These are phyloP conservation scores for Camellia granthamiana DNA, from an alignment of 148 eudicot species.

Conservation along the genomic window DNA sequence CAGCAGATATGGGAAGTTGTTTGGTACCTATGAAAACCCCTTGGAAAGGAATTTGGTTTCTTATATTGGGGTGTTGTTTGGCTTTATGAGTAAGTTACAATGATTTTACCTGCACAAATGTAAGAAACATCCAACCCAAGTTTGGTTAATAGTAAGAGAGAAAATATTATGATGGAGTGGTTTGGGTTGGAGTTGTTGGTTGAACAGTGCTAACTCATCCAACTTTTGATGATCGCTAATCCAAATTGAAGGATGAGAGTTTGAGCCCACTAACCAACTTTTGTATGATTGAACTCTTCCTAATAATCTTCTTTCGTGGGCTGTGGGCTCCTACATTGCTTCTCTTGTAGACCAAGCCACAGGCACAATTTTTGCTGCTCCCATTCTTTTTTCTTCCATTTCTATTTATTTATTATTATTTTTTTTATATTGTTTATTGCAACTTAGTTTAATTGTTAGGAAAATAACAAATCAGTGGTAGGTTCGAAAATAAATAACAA, in stretches of 20 bases:
- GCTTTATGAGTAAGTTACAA: conserved; percentile 50
- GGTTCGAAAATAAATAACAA: no score
- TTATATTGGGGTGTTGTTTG: conserved; percentile 10
- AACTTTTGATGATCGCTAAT: conserved; percentile 23
- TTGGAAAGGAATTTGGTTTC: background rate
- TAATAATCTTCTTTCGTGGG: background rate
- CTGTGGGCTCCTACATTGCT: background rate
- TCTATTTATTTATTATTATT: conserved; percentile 43
- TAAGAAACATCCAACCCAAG: conserved; percentile 26
- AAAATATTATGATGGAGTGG: conserved; percentile 37
- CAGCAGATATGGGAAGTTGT: conserved; percentile 4
- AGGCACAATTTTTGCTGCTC: no score
- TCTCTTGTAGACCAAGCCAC: background rate
- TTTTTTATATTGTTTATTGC: no score
- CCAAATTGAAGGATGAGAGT: no score
- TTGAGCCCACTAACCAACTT: conserved; percentile 25
- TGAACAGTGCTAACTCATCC: conserved; percentile 71
- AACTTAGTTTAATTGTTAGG: no score
- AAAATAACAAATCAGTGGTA: no score
- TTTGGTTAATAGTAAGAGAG: conserved; percentile 41
- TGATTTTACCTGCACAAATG: conserved; percentile 35
- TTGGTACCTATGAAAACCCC: background rate
- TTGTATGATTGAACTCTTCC: background rate
- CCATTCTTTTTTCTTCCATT: background rate
- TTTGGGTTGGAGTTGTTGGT: conserved; percentile 47